Conservation (phyloP, 73 alveolate genomes). For the Paramecium pentaurelia region DNA sequence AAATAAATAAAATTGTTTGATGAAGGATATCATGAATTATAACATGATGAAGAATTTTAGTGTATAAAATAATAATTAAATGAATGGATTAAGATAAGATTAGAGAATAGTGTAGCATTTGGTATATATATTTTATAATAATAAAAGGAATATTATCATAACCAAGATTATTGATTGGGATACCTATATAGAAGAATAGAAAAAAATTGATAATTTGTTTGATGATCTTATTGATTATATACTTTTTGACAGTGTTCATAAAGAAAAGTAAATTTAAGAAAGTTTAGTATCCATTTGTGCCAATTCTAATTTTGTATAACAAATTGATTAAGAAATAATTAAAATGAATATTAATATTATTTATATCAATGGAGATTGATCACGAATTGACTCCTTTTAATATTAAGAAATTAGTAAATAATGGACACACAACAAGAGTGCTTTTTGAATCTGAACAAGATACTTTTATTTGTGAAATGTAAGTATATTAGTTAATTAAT, state of each 20-base stretch:
- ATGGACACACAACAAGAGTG: slow-evolving; percentile 14
- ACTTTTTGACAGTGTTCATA: background rate
- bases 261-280: background rate
- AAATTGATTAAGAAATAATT: background rate
- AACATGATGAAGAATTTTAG: slow-evolving; percentile 48
- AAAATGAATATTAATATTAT: background rate
- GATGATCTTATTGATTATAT: background rate
- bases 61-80: background rate
- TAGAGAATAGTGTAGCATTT: background rate
- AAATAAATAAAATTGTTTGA: slow-evolving; percentile 35
- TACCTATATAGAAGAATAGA: background rate
- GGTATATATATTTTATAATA: background rate
- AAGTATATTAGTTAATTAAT: background rate
- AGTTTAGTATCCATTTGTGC: background rate
- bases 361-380: slow-evolving; percentile 37
- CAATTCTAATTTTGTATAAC: background rate
- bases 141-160: background rate
- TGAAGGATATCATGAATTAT: slow-evolving; percentile 58
- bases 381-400: slow-evolving; percentile 25
- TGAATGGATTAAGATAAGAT: background rate
- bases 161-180: background rate
- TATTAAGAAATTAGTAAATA: background rate
- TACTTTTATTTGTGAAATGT: slow-evolving; percentile 30
- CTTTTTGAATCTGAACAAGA: background rate
- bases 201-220: background rate